Evolutionary conservation across 2,329 filamentous ascomycete genomes (phyloP).

Genomic region (Aureobasidium sp.): DNA sequence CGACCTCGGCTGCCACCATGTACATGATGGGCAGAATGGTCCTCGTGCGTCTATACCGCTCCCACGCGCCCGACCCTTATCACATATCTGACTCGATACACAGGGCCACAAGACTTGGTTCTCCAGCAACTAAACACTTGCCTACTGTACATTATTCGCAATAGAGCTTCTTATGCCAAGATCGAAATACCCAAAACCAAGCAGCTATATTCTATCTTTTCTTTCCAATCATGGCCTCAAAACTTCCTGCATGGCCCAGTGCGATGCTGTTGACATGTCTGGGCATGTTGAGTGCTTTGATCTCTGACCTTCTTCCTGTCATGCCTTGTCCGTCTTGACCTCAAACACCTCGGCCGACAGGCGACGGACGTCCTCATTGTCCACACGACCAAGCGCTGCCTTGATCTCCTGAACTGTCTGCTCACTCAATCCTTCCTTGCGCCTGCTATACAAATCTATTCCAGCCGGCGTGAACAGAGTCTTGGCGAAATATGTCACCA

Average conservation of each 20-base stretch:
- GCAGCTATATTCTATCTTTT: slow-evolving; percentile 1
- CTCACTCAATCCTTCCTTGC: slow-evolving; percentile 52
- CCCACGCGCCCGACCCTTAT: neutral
- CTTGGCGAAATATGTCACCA: slow-evolving; percentile 76
- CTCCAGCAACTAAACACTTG: slow-evolving; percentile 15
- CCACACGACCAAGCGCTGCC: slow-evolving; percentile 46
- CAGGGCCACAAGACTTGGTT: slow-evolving; percentile 72
- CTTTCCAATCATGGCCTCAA: neutral
- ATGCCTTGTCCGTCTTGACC: slow-evolving; percentile 30
- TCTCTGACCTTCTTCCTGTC: neutral
- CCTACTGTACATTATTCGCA: slow-evolving; percentile 10
- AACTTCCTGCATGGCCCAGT: neutral
- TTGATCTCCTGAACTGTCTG: slow-evolving; percentile 53
- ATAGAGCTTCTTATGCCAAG: slow-evolving; percentile 13
- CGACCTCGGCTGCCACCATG: slow-evolving; percentile 42
- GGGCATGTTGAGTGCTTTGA: neutral
- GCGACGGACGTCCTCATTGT: slow-evolving; percentile 46
- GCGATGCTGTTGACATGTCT: neutral
- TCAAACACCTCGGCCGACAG: slow-evolving; percentile 47
- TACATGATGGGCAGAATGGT: slow-evolving; percentile 71
- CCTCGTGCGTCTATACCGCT: slow-evolving; percentile 34
- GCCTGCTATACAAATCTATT: slow-evolving; percentile 67
- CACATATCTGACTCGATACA: neutral
- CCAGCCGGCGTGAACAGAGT: slow-evolving; percentile 79
- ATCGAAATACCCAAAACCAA: slow-evolving; percentile 8